Conservation (phyloP, 257 asterid species). For the Capsicum baccatum region DNA sequence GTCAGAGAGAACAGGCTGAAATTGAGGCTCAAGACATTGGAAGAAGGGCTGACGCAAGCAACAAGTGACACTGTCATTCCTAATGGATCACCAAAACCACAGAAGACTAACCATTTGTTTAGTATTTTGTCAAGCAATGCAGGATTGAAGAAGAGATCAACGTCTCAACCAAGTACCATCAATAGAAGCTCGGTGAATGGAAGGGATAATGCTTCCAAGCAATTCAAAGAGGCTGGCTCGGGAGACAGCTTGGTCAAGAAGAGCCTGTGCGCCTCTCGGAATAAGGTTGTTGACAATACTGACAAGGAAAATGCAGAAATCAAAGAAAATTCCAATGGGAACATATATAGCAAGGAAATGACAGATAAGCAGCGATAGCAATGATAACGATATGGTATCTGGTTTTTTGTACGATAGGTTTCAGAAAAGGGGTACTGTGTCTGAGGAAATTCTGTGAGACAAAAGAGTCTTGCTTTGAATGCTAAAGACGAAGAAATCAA, state of each 20-base stretch:
- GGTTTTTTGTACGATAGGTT: slow-evolving; percentile 82
- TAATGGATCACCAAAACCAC: slow-evolving; percentile 54
- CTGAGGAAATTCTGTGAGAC: slow-evolving; percentile 68
- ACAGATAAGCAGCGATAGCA: slow-evolving; percentile 22
- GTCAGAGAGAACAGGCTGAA: slow-evolving; percentile 80
- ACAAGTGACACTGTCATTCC: slow-evolving; percentile 41
- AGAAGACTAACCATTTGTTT: slow-evolving; percentile 53
- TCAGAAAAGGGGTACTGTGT: slow-evolving; percentile 78
- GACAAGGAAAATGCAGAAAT: slow-evolving; percentile 70
- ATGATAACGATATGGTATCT: slow-evolving; percentile 65
- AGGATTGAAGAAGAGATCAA: slow-evolving; percentile 57
- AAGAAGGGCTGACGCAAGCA: slow-evolving; percentile 64
- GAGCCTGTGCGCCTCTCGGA: slow-evolving; percentile 66
- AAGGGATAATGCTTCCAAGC: slow-evolving; percentile 33
- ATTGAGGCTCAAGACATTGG: slow-evolving; percentile 83
- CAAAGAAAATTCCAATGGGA: slow-evolving; percentile 46
- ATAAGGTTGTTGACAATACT: slow-evolving; percentile 51
- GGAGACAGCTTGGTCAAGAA: slow-evolving; percentile 18
- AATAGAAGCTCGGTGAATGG: slow-evolving; percentile 30
- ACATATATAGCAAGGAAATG: slow-evolving; percentile 37
- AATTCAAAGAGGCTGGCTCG: slow-evolving; percentile 34
- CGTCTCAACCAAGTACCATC: slow-evolving; percentile 64
- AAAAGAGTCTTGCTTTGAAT: slow-evolving; percentile 56
- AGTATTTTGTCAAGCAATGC: slow-evolving; percentile 67
- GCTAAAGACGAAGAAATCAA: slow-evolving; percentile 82